Evolutionary conservation across 176 grass and related monocot genomes (phyloP), one percentile per base, ranked within the genome.

Genomic region (Aegilops speltoides): DNA sequence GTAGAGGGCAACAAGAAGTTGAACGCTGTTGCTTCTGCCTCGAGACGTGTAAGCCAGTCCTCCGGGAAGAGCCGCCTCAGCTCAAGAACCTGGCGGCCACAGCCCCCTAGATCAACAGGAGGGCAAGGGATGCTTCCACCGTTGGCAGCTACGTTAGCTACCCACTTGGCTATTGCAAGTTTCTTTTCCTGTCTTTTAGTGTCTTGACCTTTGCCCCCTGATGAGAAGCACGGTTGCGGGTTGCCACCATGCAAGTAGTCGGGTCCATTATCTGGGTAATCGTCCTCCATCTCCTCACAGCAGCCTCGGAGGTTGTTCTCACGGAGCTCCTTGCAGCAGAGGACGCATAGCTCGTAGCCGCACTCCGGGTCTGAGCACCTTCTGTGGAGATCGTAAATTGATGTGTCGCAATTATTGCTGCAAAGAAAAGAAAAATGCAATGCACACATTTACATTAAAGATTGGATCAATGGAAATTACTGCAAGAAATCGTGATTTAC

Each of bases 221-320:
- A 50, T 5, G 14, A 50, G 14, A 14, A 50, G 48, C 14, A 50
- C 3, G 10, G 25, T n/a, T 23, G 25, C 65, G 46, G 73, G 4
- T 73, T 22, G 57, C 64, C 89, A 20, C 92, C 92, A n/a, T 93
- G 92, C 82, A 83, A 63, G 50, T 93, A 93, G 2, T 79, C 79
- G 38, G 6, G 1, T 50, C 86, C 79, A 26, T 64, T 26, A 11
- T 64, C 23, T 0, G 10, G 62, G 62, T 26, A 64, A 15, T 88
- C 48, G 22, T 76, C 34, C 45, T 79, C 62, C 4, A 64, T 64
- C 10, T 79, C 64, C 12, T 86, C 45, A 68, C 72, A 75, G 16
- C 33, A 79, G 38, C 23, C 66, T 5, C 8, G 38, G 79, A 86
- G 76, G 57, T 33, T 20, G 24, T 57, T 14, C 68, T 68, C 57